A percentile compares a stretch with the other conserved stretches of the same genome.
Conservation (phyloP, 768 basidiomycete genomes). For the Lactarius hengduanensis region DNA sequence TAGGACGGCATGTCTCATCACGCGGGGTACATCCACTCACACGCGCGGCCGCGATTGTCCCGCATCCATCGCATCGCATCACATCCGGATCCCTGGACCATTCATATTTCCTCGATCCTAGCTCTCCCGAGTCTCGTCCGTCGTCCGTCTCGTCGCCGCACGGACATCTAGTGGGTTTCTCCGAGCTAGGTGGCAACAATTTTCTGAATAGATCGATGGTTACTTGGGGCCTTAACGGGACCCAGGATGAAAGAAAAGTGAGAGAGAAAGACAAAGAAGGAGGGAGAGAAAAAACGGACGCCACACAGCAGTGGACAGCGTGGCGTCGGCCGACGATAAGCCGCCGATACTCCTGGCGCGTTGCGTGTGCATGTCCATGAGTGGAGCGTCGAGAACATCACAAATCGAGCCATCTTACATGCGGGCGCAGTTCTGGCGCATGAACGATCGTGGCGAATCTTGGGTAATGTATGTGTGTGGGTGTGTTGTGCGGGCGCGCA, state of each 20-base stretch:
- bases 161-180: conserved; percentile 16
- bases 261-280: not conserved
- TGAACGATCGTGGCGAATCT: conserved; percentile 18
- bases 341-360: not conserved
- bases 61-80: conserved; percentile 4
- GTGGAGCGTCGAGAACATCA: not conserved
- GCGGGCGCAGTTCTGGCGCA: not conserved
- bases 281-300: not conserved
- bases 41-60: conserved; percentile 6
- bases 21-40: not conserved
- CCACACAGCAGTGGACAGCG: not conserved
- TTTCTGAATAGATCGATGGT: not conserved
- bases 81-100: not conserved
- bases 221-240: not conserved
- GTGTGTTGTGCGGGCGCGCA: not conserved
- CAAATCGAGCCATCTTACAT: conserved; percentile 7
- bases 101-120: not conserved
- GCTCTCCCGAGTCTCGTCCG: not conserved
- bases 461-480: not conserved
- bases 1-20: not conserved
- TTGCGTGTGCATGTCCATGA: not conserved
- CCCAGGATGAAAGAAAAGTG: not conserved
- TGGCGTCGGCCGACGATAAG: conserved; percentile 5
- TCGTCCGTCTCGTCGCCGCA: conserved; percentile 7
- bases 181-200: not conserved